Evolutionary conservation across 2,329 filamentous ascomycete genomes (phyloP), one percentile per base, ranked within the genome.

Genomic region (Fusarium sambucinum): DNA sequence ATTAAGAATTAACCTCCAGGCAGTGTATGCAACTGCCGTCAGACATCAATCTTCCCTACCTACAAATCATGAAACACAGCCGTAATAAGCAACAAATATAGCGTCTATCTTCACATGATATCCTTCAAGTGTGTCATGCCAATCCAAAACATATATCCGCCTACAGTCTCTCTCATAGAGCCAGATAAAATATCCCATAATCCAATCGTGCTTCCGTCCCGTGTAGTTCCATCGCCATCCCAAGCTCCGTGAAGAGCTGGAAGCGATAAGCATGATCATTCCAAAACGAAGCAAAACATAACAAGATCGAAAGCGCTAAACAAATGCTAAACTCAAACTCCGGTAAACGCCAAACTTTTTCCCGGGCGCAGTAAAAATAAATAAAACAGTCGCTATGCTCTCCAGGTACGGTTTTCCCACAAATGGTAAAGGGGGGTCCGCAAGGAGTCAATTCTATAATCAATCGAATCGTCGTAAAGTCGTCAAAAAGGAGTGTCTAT

Each of bases 301-400:
- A 66, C 56, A 68, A 54, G 41, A 60, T 66, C 57, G 57, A 64
- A 55, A 63, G 63, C 68, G 69, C 69, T 69, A 63, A 60, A 59
- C 69, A 73, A 62, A 74, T 74, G 72, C 69, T 66, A 37, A 37
- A 62, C 59, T 61, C 51, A 64, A 63, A 65, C 65, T 66, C 73
- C 73, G 37, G 41, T 47, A 47, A 74, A 69, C 73, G 68, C 74
- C 74, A 53, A 69, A 69, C 72, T 73, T 74, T 73, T 73, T 66
- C 52, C 47, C 60, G 62, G 37, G 58, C 51, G 71, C 62, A 65
- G 66, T 60, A 55, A 67, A 72, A 68, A 67, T 70, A 68, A 65
- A 53, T 67, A 75, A 81, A 75, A 81, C 57, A 81, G 82, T 82
- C 83, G 84, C 84, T 85, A 86, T 86, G 84, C 84, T 85, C 78